Conservation (phyloP, 1,284 basidiomycete genomes). For the Cryptococcus wingfieldii region DNA sequence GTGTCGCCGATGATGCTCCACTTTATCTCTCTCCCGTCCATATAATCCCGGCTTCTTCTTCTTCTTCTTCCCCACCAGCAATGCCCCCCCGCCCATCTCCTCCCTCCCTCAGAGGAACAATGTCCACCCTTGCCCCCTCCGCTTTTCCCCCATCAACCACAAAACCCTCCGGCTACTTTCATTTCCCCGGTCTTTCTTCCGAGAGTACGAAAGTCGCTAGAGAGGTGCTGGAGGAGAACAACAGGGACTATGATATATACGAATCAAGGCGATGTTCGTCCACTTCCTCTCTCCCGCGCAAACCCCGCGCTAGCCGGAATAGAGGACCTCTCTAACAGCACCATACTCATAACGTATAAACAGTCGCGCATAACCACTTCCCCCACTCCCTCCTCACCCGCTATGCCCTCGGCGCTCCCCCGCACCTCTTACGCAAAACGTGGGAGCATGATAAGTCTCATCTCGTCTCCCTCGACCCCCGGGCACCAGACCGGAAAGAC, state of each 20-base stretch:
- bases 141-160: constrained; percentile 26
- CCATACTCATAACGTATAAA: no score
- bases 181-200: constrained; percentile 55
- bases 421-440: constrained; percentile 53
- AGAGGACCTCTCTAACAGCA: neutral
- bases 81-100: no score
- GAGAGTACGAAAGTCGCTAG: constrained; percentile 53
- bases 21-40: no score
- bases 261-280: constrained; percentile 40
- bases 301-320: no score
- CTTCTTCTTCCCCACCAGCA: no score
- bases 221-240: constrained; percentile 57
- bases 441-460: constrained; percentile 28
- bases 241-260: constrained; percentile 59
- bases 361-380: constrained; percentile 60
- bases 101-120: neutral
- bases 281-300: neutral
- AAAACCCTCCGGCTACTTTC: constrained; percentile 24
- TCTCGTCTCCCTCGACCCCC: constrained; percentile 53
- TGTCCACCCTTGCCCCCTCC: neutral
- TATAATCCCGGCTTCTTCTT: no score
- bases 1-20: no score
- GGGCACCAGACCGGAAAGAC: constrained; percentile 38
- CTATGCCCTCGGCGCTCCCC: constrained; percentile 61
- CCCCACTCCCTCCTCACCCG: constrained; percentile 53